phyloP scores from a whole-genome alignment of 1,284 basidiomycete genomes.

The Papiliotrema fonsecae region DNA sequence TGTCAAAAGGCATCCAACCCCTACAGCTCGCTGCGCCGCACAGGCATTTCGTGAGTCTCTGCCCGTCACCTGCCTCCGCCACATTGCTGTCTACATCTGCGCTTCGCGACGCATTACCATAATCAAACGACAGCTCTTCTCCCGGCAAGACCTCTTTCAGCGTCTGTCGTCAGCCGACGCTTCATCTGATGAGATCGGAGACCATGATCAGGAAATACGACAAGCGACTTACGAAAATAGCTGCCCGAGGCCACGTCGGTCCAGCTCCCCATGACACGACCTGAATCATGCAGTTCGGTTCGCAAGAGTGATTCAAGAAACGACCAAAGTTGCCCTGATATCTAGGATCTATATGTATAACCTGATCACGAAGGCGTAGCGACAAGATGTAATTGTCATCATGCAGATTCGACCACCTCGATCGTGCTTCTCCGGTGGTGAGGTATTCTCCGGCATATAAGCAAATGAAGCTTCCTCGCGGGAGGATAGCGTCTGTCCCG shows the following conservation, averaged over 20 bases:
- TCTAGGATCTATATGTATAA: conserved; percentile 31
- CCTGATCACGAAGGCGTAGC: conserved; percentile 12
- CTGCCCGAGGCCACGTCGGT: conserved; percentile 19
- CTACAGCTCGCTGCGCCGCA: conserved; percentile 22
- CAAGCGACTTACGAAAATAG: conserved; percentile 28
- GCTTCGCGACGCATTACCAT: conserved; percentile 26
- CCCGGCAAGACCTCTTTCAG: too few species aligned
- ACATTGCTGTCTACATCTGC: neutral
- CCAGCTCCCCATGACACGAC: conserved; percentile 28
- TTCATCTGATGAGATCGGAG: conserved; percentile 20
- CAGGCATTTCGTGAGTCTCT: conserved; percentile 16
- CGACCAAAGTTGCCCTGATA: conserved; percentile 26
- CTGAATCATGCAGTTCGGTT: conserved; percentile 29
- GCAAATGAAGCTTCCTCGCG: conserved; percentile 23
- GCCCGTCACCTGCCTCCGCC: neutral
- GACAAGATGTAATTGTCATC: conserved; percentile 33
- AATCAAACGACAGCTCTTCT: conserved; percentile 35
- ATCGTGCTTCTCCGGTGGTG: conserved; percentile 18
- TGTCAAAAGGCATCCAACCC: conserved; percentile 35
- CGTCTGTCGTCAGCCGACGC: conserved; percentile 11
- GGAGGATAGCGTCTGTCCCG: neutral
- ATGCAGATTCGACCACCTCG: conserved; percentile 17
- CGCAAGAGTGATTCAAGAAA: conserved; percentile 35
- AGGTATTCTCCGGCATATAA: conserved; percentile 36
- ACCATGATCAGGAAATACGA: neutral